Conservation (phyloP, 352 stramenopile species). For the Phytopythium vexans region DNA sequence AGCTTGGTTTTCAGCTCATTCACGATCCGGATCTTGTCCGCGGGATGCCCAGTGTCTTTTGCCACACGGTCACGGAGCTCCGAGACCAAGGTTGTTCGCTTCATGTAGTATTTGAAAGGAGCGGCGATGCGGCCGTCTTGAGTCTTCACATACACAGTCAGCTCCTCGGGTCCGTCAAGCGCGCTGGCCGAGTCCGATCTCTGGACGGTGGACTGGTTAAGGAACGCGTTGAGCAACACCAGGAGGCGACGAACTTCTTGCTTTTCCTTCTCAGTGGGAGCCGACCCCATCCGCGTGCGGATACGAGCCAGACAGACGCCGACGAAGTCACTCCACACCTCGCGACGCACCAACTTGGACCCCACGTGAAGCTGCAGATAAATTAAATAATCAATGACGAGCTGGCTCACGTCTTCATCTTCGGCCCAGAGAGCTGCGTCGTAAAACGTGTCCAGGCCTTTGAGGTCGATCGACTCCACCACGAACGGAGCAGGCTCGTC, state of each 20-base stretch:
- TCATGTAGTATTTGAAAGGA: conserved; percentile 60
- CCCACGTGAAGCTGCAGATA: conserved; percentile 68
- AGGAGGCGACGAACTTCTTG: conserved; percentile 50
- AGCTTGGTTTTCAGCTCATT: conserved; percentile 73
- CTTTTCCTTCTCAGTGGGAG: conserved; percentile 21
- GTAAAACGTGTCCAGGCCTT: conserved; percentile 62
- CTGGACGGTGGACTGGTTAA: conserved; percentile 60
- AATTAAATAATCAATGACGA: conserved; percentile 67
- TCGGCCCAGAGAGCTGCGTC: conserved; percentile 39
- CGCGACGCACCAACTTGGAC: conserved; percentile 60
- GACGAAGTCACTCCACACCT: conserved; percentile 70
- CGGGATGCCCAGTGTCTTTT: conserved; percentile 59
- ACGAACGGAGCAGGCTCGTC: conserved; percentile 32
- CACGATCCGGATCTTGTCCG: conserved; percentile 59
- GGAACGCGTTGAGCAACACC: conserved; percentile 71
- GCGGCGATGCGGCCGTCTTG: conserved; percentile 58
- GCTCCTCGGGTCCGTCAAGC: conserved; percentile 46
- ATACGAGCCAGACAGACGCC: conserved; percentile 40
- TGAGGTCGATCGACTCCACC: conserved; percentile 55
- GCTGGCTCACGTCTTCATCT: conserved; percentile 37
- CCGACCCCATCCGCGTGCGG: conserved; percentile 9
- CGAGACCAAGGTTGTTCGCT: conserved; percentile 49
- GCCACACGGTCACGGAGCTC: conserved; percentile 64
- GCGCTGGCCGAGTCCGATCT: conserved; percentile 1
- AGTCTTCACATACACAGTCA: conserved; percentile 66